These are phyloP conservation scores for Parietichytrium sp. DNA, from an alignment of 108 stramenopile species.

Conservation along the genomic window DNA sequence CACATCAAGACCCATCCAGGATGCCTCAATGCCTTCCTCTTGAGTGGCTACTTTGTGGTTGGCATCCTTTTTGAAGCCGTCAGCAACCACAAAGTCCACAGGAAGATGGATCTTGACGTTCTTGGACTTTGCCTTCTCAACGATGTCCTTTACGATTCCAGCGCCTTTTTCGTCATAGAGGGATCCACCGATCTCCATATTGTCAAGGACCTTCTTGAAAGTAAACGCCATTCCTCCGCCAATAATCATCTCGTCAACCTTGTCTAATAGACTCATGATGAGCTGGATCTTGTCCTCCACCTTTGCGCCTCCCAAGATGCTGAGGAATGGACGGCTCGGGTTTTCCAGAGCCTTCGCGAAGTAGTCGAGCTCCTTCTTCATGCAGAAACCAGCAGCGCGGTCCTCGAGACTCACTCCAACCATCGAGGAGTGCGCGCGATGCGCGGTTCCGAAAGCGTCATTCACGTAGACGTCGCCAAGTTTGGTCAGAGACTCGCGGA, in stretches of 20 bases:
- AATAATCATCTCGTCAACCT: conserved; percentile 86
- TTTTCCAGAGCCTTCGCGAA: conserved; percentile 86
- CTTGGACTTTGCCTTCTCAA: conserved; percentile 91
- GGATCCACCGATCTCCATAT: conserved; percentile 79
- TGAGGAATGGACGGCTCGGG: conserved; percentile 89
- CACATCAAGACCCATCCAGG: conserved; percentile 96
- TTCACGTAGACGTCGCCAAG: conserved; percentile 80
- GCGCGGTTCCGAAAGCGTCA: conserved; percentile 99
- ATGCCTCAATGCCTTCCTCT: conserved; percentile 80
- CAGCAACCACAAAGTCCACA: conserved; percentile 83
- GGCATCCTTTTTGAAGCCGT: conserved; percentile 83
- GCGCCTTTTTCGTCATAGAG: conserved; percentile 88
- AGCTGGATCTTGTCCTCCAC: conserved; percentile 96
- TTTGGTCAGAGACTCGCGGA: conserved; percentile 76
- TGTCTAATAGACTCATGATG: conserved; percentile 90
- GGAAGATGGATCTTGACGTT: conserved; percentile 90
- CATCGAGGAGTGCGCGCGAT: conserved; percentile 94
- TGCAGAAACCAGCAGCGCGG: conserved; percentile 75
- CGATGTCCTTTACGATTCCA: conserved; percentile 76
- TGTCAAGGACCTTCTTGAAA: conserved; percentile 85
- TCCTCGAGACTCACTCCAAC: conserved; percentile 80
- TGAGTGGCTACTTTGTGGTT: conserved; percentile 75
- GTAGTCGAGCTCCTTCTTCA: conserved; percentile 95
- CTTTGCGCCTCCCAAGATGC: conserved; percentile 98
- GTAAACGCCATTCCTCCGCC: conserved; percentile 99